These are phyloP conservation scores for Hypoxylon intermedium DNA, from an alignment of 495 filamentous ascomycete genomes.

Conservation along the genomic window DNA sequence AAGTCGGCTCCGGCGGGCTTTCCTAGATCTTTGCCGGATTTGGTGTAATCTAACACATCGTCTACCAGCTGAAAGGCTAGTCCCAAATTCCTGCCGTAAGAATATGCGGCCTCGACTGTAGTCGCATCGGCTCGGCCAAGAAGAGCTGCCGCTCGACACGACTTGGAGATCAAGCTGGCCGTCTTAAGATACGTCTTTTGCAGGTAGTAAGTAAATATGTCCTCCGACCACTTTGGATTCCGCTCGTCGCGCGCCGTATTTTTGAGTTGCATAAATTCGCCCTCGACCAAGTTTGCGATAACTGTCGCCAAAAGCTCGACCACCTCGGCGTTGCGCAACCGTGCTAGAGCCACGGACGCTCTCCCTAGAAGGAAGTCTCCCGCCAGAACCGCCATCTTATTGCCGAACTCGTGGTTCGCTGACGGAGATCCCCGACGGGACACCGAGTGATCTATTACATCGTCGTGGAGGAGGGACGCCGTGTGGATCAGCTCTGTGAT, in stretches of 20 bases:
- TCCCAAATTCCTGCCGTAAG: conserved; percentile 90
- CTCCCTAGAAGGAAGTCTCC: conserved; percentile 93
- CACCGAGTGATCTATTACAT: conserved; percentile 92
- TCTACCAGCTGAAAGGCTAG: conserved; percentile 98
- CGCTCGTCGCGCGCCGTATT: conserved; percentile 89
- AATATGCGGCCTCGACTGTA: conserved; percentile 88
- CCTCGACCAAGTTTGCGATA: conserved; percentile 96
- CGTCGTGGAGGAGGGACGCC: conserved; percentile 94
- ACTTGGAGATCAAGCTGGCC: conserved; percentile 93
- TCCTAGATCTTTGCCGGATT: conserved; percentile 81
- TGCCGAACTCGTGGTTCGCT: conserved; percentile 92
- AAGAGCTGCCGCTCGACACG: conserved; percentile 86
- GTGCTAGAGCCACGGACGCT: conserved; percentile 90
- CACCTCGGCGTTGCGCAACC: conserved; percentile 89
- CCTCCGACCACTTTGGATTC: conserved; percentile 81
- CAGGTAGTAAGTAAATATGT: conserved; percentile 91
- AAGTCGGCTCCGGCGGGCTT: conserved; percentile 95
- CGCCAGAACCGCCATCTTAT: conserved; percentile 97
- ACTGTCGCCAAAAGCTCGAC: conserved; percentile 94
- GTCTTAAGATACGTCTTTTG: conserved; percentile 99
- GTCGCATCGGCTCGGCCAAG: conserved; percentile 77
- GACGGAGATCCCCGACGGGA: conserved; percentile 82
- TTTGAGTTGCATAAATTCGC: conserved; percentile 99
- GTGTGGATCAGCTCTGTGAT: conserved; percentile 98
- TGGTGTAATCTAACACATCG: conserved; percentile 96